Conservation (phyloP, 2,329 filamentous ascomycete genomes). For the Metarhizium guizhouense region DNA sequence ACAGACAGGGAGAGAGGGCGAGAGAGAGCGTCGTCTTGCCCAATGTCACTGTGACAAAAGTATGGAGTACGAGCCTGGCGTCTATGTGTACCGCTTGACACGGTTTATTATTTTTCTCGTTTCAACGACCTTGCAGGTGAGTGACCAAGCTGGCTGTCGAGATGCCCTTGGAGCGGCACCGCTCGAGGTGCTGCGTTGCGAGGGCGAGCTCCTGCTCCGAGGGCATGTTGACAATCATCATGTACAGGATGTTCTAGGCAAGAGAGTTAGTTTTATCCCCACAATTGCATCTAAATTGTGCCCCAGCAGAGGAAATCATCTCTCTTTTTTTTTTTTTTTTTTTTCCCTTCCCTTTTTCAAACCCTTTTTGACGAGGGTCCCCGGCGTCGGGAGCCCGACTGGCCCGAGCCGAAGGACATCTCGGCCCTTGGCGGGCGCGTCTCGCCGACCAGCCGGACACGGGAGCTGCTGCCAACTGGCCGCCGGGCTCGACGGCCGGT, state of each 20-base stretch:
- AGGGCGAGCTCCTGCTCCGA: constrained; percentile 8
- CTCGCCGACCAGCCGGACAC: too few relatives aligned
- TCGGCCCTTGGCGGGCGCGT: not conserved
- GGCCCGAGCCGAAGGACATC: not conserved
- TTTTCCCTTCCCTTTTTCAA: not conserved
- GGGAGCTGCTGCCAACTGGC: too few relatives aligned
- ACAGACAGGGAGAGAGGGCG: not conserved
- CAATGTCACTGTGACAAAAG: not conserved
- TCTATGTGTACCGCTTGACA: too few relatives aligned
- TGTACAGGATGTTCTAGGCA: constrained; percentile 10
- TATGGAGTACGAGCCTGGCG: too few relatives aligned
- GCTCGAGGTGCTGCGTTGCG: not conserved
- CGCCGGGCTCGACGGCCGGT: too few relatives aligned
- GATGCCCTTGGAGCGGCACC: not conserved
- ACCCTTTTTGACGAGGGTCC: not conserved
- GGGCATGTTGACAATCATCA: constrained; percentile 12
- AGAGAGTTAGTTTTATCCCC: too few relatives aligned
- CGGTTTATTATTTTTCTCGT: too few relatives aligned
- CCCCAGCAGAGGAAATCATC: not conserved
- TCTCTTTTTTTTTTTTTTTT: not conserved
- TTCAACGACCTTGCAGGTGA: not conserved
- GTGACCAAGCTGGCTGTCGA: not conserved
- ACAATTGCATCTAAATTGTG: not conserved
- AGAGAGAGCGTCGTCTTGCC: not conserved
- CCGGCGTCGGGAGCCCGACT: not conserved